Conservation (phyloP, 805 yeast genomes). For the Pichia sporocuriosa region DNA sequence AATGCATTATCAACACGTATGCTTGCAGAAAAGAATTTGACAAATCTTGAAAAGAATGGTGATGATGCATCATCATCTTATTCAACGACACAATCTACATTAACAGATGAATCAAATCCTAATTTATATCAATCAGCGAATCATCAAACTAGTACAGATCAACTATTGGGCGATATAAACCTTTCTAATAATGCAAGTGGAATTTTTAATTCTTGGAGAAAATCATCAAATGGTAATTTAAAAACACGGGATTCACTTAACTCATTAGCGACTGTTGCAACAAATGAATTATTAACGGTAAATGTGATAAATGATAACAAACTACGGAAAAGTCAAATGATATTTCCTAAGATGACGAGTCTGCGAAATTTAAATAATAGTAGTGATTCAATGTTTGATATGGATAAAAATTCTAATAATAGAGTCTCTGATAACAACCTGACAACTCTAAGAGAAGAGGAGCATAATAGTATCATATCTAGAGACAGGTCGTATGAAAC, state of each 20-base stretch:
- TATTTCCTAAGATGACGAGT: slow-evolving; percentile 5
- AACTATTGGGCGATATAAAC: slow-evolving; percentile 15
- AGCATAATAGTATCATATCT: neutral
- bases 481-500: slow-evolving; percentile 10
- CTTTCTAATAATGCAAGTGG: slow-evolving; percentile 11
- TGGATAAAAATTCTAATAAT: neutral
- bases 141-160: slow-evolving; percentile 34
- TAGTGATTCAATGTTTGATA: slow-evolving; percentile 3
- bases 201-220: slow-evolving; percentile 60
- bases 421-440: slow-evolving; percentile 1
- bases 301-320: slow-evolving; percentile 60
- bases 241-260: slow-evolving; percentile 57
- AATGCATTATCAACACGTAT: slow-evolving; percentile 19
- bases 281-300: slow-evolving; percentile 75
- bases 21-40: slow-evolving; percentile 43
- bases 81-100: slow-evolving; percentile 39
- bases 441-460: slow-evolving; percentile 8
- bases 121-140: slow-evolving; percentile 9
- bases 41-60: slow-evolving; percentile 42
- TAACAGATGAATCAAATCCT: slow-evolving; percentile 37
- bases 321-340: slow-evolving; percentile 31
- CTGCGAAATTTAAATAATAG: slow-evolving; percentile 5
- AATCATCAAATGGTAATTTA: slow-evolving; percentile 31
- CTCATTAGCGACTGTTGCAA: slow-evolving; percentile 78
- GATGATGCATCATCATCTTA: slow-evolving; percentile 19